Conservation (phyloP, 192 early-diverging fungal genomes). For the Entophlyctis helioformis region DNA sequence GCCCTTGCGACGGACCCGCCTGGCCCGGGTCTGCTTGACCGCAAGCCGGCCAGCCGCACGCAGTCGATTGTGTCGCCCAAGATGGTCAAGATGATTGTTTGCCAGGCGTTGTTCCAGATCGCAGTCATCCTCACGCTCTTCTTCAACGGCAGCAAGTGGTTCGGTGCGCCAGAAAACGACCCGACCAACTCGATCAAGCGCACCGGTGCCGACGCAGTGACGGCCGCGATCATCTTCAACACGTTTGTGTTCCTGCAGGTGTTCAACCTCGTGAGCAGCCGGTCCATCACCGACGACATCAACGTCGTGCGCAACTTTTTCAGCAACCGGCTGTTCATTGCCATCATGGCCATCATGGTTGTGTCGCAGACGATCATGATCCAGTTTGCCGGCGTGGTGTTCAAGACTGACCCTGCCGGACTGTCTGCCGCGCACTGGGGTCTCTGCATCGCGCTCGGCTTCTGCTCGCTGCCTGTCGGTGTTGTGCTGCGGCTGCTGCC, state of each 20-base stretch:
- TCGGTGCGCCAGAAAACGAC: neutral
- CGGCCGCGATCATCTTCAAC: constrained; percentile 78
- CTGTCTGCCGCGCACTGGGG: constrained; percentile 69
- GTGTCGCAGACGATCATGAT: constrained; percentile 79
- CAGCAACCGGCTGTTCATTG: constrained; percentile 68
- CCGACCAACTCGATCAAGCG: too few relatives aligned
- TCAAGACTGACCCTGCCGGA: constrained; percentile 41
- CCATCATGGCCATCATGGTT: constrained; percentile 65
- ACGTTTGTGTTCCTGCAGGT: constrained; percentile 89
- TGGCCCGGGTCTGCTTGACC: constrained; percentile 66
- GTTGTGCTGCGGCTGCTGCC: constrained; percentile 79
- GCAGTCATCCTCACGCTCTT: constrained; percentile 46
- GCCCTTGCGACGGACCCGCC: constrained; percentile 92
- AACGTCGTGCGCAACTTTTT: constrained; percentile 79
- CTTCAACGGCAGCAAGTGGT: constrained; percentile 1
- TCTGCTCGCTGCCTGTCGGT: constrained; percentile 73
- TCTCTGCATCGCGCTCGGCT: constrained; percentile 67
- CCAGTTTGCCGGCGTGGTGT: constrained; percentile 76
- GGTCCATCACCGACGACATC: constrained; percentile 20
- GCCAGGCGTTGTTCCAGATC: constrained; percentile 86
- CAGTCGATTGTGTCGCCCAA: constrained; percentile 70
- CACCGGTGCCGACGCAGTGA: neutral
- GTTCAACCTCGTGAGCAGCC: constrained; percentile 68
- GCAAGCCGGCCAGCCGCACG: constrained; percentile 62
- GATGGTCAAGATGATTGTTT: constrained; percentile 89